Evolutionary conservation across 2,329 filamentous ascomycete genomes (phyloP).

Genomic region (Alternaria ethzedia): DNA sequence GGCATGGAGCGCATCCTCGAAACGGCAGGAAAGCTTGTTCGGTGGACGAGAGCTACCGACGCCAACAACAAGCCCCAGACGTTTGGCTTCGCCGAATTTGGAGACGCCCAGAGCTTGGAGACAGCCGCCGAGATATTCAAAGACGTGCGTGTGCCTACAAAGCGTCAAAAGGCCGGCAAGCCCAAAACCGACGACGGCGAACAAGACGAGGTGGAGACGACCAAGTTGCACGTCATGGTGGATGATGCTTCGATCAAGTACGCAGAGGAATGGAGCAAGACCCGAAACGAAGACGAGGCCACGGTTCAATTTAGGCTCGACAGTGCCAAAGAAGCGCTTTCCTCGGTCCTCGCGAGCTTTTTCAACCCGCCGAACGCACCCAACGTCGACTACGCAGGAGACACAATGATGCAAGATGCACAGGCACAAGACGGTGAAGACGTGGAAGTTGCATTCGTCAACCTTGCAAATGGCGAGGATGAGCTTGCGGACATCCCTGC

Average conservation of each 20-base stretch:
- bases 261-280: constrained; percentile 79
- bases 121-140: constrained; percentile 84
- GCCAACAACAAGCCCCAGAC: constrained; percentile 81
- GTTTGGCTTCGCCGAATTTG: constrained; percentile 96
- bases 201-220: constrained; percentile 65
- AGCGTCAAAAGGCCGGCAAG: constrained; percentile 68
- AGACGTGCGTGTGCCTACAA: constrained; percentile 80
- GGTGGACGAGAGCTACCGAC: constrained; percentile 82
- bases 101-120: constrained; percentile 86
- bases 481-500: constrained; percentile 94
- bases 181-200: constrained; percentile 51
- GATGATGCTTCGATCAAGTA: constrained; percentile 85
- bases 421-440: constrained; percentile 62
- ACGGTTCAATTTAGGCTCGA: constrained; percentile 72
- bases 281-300: constrained; percentile 67
- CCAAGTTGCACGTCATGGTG: constrained; percentile 71
- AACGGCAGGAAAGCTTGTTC: constrained; percentile 77
- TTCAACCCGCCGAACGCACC: constrained; percentile 65
- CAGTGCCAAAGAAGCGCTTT: constrained; percentile 70
- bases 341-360: constrained; percentile 71
- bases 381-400: constrained; percentile 66
- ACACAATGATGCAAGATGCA: constrained; percentile 71
- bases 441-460: constrained; percentile 88
- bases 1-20: constrained; percentile 79
- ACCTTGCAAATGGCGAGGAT: constrained; percentile 76